phyloP scores from a whole-genome alignment of 2,329 filamentous ascomycete species.

The Hirsutella rhossiliensis region DNA sequence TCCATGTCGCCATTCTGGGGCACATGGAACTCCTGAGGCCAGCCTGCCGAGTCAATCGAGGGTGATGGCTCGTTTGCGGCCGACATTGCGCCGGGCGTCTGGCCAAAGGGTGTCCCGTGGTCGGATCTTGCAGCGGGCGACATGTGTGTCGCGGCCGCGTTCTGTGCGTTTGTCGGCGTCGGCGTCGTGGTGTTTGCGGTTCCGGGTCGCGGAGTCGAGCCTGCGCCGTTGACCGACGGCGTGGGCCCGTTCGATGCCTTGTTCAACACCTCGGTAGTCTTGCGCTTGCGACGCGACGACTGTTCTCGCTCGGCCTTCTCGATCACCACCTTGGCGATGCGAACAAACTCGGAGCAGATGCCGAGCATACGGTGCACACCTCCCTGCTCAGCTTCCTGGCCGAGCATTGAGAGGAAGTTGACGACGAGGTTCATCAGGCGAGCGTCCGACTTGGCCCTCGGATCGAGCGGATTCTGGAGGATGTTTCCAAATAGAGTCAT shows the following conservation, averaged over 20 bases:
- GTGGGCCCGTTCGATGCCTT: background rate
- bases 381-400: slow-evolving; percentile 79
- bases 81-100: slow-evolving; percentile 8
- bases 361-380: slow-evolving; percentile 89
- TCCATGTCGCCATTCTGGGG: slow-evolving; percentile 27
- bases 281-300: slow-evolving; percentile 70
- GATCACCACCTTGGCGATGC: slow-evolving; percentile 81
- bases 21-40: slow-evolving; percentile 33
- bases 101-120: slow-evolving; percentile 11
- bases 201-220: slow-evolving; percentile 3
- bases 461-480: slow-evolving; percentile 85
- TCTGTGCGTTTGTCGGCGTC: slow-evolving; percentile 1
- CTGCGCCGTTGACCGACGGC: background rate
- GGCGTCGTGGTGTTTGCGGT: slow-evolving; percentile 1
- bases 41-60: slow-evolving; percentile 28
- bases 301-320: slow-evolving; percentile 86
- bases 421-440: slow-evolving; percentile 89
- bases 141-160: slow-evolving; percentile 10
- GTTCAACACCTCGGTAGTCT: slow-evolving; percentile 42
- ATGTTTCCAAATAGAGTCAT: slow-evolving; percentile 96
- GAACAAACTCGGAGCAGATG: slow-evolving; percentile 91
- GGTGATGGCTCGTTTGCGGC: slow-evolving; percentile 30
- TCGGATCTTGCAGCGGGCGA: slow-evolving; percentile 15
- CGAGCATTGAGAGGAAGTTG: slow-evolving; percentile 78
- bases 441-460: slow-evolving; percentile 76